Percentiles rank a stretch among this genome's conserved stretches.
These are phyloP conservation scores for Heterobasidion annosum DNA, from an alignment of 1,284 basidiomycete genomes.

Conservation along the genomic window DNA sequence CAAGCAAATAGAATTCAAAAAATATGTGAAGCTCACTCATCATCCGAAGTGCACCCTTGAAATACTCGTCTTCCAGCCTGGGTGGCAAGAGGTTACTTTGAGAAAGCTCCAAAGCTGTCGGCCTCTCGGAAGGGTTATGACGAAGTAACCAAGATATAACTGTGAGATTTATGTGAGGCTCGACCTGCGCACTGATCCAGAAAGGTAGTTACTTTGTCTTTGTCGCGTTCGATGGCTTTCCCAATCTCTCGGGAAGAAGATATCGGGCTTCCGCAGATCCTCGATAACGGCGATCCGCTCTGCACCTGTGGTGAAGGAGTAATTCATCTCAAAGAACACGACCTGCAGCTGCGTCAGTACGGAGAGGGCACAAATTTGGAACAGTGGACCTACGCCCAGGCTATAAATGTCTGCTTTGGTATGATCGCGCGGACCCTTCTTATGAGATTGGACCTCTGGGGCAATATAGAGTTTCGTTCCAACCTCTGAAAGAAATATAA, in stretches of 20 bases:
- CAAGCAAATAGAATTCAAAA: neutral
- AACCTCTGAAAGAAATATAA: constrained; percentile 47
- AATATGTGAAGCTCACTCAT: constrained; percentile 45
- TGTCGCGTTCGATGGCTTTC: constrained; percentile 52
- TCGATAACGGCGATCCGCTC: constrained; percentile 84
- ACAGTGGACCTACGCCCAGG: constrained; percentile 54
- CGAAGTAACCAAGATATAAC: constrained; percentile 80
- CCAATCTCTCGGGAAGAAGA: constrained; percentile 78
- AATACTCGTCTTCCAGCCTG: constrained; percentile 76
- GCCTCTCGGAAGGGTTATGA: constrained; percentile 78
- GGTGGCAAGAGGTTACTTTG: constrained; percentile 73
- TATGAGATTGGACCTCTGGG: constrained; percentile 70
- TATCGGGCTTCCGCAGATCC: constrained; percentile 61
- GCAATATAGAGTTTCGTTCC: constrained; percentile 93
- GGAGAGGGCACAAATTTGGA: neutral
- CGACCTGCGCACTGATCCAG: too few relatives aligned
- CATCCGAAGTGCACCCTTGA: constrained; percentile 70
- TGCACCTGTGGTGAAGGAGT: constrained; percentile 76
- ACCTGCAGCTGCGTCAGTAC: constrained; percentile 40
- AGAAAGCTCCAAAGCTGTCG: constrained; percentile 79
- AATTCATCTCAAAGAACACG: constrained; percentile 98
- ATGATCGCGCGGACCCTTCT: constrained; percentile 58
- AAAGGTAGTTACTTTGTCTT: constrained; percentile 45
- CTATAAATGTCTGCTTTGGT: constrained; percentile 95
- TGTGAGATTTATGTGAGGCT: constrained; percentile 14